phyloP scores from a whole-genome alignment of 2,329 filamentous ascomycete species.

The Eurotiales sp. region DNA sequence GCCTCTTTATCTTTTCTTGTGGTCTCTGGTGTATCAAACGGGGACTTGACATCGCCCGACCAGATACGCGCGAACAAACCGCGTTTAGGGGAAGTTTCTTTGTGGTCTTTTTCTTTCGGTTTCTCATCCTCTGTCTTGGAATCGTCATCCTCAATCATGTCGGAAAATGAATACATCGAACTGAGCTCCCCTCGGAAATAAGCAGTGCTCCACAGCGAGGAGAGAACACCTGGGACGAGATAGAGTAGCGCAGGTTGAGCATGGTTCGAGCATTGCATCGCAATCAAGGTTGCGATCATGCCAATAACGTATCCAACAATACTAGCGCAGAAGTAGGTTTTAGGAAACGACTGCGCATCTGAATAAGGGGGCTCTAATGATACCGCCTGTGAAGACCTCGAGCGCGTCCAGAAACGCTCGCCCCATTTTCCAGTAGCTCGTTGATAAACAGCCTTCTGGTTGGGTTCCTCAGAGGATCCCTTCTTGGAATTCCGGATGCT shows the following conservation, averaged over 20 bases:
- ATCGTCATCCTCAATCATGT: slow-evolving; percentile 49
- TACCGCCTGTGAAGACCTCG: slow-evolving; percentile 21
- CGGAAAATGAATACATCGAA: slow-evolving; percentile 78
- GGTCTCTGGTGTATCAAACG: slow-evolving; percentile 10
- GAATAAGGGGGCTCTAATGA: slow-evolving; percentile 33
- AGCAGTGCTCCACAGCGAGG: slow-evolving; percentile 71
- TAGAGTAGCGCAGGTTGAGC: slow-evolving; percentile 90
- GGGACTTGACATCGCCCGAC: slow-evolving; percentile 22
- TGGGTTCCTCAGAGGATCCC: slow-evolving; percentile 19
- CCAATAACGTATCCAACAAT: slow-evolving; percentile 73
- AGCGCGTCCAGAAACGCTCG: slow-evolving; percentile 71
- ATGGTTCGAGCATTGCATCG: slow-evolving; percentile 73
- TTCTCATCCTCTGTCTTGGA: slow-evolving; percentile 16
- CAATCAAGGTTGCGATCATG: slow-evolving; percentile 70
- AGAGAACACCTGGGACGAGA: slow-evolving; percentile 80
- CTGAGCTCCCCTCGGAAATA: slow-evolving; percentile 65
- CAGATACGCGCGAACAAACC: slow-evolving; percentile 27
- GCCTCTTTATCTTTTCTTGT: slow-evolving; percentile 6
- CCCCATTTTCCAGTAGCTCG: slow-evolving; percentile 73
- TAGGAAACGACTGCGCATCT: slow-evolving; percentile 59
- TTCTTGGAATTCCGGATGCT: slow-evolving; percentile 41
- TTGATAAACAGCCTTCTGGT: slow-evolving; percentile 36
- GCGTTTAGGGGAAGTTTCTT: slow-evolving; percentile 36
- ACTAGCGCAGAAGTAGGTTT: slow-evolving; percentile 79
- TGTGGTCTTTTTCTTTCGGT: slow-evolving; percentile 41